Evolutionary conservation across 768 basidiomycete species (phyloP).

Genomic region (Trametes punicea): DNA sequence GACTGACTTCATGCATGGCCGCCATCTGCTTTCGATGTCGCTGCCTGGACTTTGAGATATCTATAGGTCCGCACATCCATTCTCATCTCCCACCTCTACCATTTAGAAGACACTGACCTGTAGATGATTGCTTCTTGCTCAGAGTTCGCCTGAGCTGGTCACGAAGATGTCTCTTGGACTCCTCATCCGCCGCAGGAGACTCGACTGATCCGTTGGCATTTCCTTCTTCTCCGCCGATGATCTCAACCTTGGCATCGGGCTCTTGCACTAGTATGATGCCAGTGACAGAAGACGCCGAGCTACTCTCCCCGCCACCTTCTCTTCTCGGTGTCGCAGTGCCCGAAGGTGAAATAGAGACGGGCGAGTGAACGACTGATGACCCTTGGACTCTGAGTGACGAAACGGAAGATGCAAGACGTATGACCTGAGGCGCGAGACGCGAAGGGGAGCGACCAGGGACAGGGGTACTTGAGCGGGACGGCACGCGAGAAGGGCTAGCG

Average conservation of each 20-base stretch:
- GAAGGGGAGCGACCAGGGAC: slow-evolving; percentile 41
- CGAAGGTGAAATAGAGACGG: slow-evolving; percentile 14
- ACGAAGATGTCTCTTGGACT: slow-evolving; percentile 60
- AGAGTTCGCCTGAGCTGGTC: slow-evolving; percentile 72
- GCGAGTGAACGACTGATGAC: slow-evolving; percentile 28
- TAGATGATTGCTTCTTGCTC: slow-evolving; percentile 44
- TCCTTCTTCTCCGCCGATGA: slow-evolving; percentile 50
- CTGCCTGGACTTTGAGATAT: slow-evolving; percentile 1
- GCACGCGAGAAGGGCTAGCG: slow-evolving; percentile 30
- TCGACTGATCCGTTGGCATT: slow-evolving; percentile 45
- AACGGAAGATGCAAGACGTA: slow-evolving; percentile 53
- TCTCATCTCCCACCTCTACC: too few species aligned
- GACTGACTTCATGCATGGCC: slow-evolving; percentile 39
- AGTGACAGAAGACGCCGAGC: slow-evolving; percentile 61
- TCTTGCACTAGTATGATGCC: slow-evolving; percentile 74
- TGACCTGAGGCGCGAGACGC: slow-evolving; percentile 49
- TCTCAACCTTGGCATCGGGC: slow-evolving; percentile 58
- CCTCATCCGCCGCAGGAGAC: slow-evolving; percentile 44
- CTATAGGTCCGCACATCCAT: not conserved
- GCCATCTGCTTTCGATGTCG: slow-evolving; percentile 10
- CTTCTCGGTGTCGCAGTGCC: not conserved
- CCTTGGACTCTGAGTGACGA: slow-evolving; percentile 55
- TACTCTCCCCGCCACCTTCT: slow-evolving; percentile 12
- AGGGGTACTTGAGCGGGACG: slow-evolving; percentile 38
- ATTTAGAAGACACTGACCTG: slow-evolving; percentile 36